Base-by-base conservation (phyloP, 768 basidiomycete species). In the Amanita thiersii region DNA sequence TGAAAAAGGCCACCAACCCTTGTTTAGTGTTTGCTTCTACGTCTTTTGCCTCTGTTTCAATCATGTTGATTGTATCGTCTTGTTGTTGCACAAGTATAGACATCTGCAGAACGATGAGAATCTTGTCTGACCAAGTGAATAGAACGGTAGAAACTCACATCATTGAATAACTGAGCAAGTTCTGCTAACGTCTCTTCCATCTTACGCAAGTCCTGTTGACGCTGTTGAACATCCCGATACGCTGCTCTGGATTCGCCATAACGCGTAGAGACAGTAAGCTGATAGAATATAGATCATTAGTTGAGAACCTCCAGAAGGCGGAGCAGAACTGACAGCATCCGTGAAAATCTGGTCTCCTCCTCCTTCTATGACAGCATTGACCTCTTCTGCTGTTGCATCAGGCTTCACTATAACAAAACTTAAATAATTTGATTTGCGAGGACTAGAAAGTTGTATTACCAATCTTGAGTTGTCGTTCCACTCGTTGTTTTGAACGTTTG, bases 111-210 rank as follows among this genome's bases (percentile, higher is more conserved):
- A 32, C 38, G 17, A 31, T 25, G 20, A 49, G 38, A 29, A 38
- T 29, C 23, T 12, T 32, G 15, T 18, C 18, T 23, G 32, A 20
- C 42, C 17, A 37, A 11, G 8, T 25, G 14, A 35, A 20, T 20
- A 14, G 33, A 14, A 8, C 14, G 2, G 11, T 19, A 11, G 14
- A 41, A 3, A 49, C 72, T 18, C 45, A 86, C 87, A 53, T 97
- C 92, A 47, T 71, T 77, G 64, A 93, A 91, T 51, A 97, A 62
- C 54, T 89, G 86, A 3, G 86, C 87, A 37, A 97, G 70, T 58
- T 94, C 89, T n/a, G 75, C 81, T 35, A 94, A 63, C 3, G 91
- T 96, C 51, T 75, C 70, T 59, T 94, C 90, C 56, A 94, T 89
- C 57, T 75, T 78, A 50, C 74, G 72, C 50, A 97, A 75, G 46